A percentile compares a stretch with the other conserved stretches of the same genome.
Evolutionary conservation across 257 asterid species (phyloP).

Genomic region (Cynanchum wilfordii): DNA sequence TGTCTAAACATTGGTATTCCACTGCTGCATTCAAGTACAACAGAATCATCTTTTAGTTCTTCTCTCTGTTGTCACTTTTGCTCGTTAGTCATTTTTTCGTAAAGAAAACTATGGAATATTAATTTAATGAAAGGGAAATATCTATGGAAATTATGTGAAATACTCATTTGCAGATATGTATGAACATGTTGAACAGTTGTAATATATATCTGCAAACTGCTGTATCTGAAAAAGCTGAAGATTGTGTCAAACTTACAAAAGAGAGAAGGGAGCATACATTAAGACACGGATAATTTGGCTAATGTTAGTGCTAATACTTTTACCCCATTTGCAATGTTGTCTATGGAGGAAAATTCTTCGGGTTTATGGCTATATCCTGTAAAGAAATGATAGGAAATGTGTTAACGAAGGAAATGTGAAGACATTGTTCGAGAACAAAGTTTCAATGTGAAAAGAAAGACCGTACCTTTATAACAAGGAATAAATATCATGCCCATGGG

Average conservation of each 20-base stretch:
- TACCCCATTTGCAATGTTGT: constrained; percentile 66
- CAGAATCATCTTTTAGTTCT: neutral
- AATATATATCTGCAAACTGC: neutral
- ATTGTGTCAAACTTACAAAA: neutral
- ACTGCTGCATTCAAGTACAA: neutral
- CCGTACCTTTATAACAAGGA: constrained; percentile 89
- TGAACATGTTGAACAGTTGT: neutral
- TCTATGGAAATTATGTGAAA: no score
- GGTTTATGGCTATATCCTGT: constrained; percentile 82
- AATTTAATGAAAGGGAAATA: neutral
- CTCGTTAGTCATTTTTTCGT: neutral
- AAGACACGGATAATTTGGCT: constrained; percentile 44
- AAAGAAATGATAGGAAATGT: neutral
- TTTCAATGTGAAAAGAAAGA: neutral
- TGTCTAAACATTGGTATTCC: neutral
- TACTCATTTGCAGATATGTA: neutral
- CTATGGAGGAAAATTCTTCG: constrained; percentile 55
- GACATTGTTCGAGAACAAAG: neutral
- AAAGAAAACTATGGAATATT: neutral
- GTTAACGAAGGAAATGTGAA: neutral
- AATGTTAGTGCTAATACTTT: constrained; percentile 61
- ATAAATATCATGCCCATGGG: constrained; percentile 98
- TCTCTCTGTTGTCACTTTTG: neutral
- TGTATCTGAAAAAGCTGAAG: neutral
- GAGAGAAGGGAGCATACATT: constrained; percentile 2